Percentiles rank a stretch among this genome's conserved stretches.
Evolutionary conservation across 176 grass and related monocot genomes (phyloP).

Genomic region (Themeda triandra): DNA sequence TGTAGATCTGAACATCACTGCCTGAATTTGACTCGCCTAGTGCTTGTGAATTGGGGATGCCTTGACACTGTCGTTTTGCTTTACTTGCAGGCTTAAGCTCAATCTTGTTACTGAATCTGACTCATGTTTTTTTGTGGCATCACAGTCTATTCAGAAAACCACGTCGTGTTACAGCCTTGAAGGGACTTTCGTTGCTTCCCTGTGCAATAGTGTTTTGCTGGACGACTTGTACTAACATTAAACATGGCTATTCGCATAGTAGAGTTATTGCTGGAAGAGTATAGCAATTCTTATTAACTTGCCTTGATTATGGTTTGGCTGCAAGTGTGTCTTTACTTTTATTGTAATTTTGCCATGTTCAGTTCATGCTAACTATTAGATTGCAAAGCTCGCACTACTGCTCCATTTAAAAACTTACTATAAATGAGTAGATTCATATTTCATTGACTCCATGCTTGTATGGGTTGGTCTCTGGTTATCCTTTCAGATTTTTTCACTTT

Average conservation of each 20-base stretch:
- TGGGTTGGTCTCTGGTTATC: neutral
- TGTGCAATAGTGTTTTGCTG: neutral
- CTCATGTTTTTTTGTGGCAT: too few species aligned
- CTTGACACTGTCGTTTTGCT: neutral
- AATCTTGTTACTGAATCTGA: neutral
- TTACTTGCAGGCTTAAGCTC: neutral
- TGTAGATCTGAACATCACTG: neutral
- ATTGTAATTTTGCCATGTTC: neutral
- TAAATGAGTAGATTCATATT: neutral
- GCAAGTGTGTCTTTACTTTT: neutral
- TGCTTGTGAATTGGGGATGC: neutral
- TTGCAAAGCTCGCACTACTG: neutral
- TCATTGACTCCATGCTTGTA: neutral
- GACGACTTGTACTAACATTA: neutral
- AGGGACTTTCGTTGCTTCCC: neutral
- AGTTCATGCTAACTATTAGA: neutral
- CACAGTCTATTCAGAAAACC: neutral
- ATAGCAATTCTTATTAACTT: neutral
- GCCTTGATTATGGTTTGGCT: neutral
- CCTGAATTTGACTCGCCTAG: neutral
- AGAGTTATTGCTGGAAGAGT: neutral
- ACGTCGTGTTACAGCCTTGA: neutral
- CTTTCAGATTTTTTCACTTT: neutral
- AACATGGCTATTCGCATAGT: neutral
- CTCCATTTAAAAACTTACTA: neutral